phyloP scores from a whole-genome alignment of 2,329 filamentous ascomycete genomes.

The Orbilia javanica region DNA sequence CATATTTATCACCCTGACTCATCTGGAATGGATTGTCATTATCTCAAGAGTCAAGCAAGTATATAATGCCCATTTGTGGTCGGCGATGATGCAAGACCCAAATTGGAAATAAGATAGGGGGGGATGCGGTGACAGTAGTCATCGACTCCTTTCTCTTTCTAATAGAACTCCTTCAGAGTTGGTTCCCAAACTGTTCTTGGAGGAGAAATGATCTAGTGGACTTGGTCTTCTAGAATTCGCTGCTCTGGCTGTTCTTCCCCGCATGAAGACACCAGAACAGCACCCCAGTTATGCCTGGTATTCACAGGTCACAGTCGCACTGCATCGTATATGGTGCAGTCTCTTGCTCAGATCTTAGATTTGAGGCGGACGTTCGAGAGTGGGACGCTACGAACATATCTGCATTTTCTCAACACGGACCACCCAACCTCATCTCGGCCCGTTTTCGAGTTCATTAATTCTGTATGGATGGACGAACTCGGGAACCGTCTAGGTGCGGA shows the following conservation, averaged over 20 bases:
- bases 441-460: conserved; percentile 7
- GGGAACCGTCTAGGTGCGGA: conserved; percentile 42
- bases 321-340: conserved; percentile 9
- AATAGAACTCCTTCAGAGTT: conserved; percentile 10
- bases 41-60: background rate
- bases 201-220: background rate
- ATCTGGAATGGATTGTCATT: background rate
- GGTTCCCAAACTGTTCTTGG: background rate
- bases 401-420: conserved; percentile 34
- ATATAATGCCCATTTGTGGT: background rate
- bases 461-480: conserved; percentile 2
- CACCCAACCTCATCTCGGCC: conserved; percentile 43
- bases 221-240: background rate
- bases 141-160: background rate
- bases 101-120: background rate
- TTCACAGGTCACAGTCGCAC: background rate
- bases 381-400: conserved; percentile 45
- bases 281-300: background rate
- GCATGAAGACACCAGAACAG: background rate
- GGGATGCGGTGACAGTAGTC: conserved; percentile 1
- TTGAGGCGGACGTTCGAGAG: conserved; percentile 35
- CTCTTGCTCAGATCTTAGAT: conserved; percentile 32
- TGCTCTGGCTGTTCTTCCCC: background rate
- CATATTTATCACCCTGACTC: background rate
- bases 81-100: background rate